Base-by-base conservation (phyloP, 331 rosid species). In the Malus hybrid region DNA sequence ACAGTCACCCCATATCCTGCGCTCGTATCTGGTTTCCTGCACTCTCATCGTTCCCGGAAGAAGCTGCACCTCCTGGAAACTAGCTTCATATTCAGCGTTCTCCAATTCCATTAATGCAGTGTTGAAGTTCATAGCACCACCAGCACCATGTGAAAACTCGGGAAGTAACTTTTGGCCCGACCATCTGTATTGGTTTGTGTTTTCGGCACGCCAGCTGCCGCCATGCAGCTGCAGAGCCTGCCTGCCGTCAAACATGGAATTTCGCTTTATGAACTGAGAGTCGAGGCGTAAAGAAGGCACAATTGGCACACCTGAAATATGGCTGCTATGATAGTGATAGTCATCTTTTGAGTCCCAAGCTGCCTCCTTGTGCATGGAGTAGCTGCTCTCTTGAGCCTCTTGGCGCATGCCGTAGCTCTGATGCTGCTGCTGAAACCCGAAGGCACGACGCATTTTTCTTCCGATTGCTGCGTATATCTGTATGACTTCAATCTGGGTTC, bases 11-110 rank as follows among this genome's bases (percentile, higher is more conserved):
- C 68, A 76, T 10, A 55, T 33, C 20, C 77, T 78, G 14, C 55
- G 71, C 68, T 74, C 83, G 13, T 76, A 74, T 63, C 80, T 78
- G 64, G 65, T 78, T 73, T 80, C 86, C 39, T 85, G 81, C 84
- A 73, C 32, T 61, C 67, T 85, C 80, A 69, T 9, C 3, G 29
- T 46, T 55, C 60, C 74, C 6, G 39, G 77, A n/a, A 36, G 66
- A 70, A 54, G 83, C 50, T 63, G 81, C 78, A 78, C 81, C 15
- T 62, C 33, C 44, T 75, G 70, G 50, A 24, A 67, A 29, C n/a
- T 9, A 24, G 67, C 42, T 24, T 76, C 82, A 55, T 59, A 77
- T 65, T 77, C 80, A 7, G 34, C 36, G 15, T 31, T 78, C 73
- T 80, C 83, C 6, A 39, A 10, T 39, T 10, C 9, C 46, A 66